Evolutionary conservation across 2,329 filamentous ascomycete species (phyloP), one percentile per base, ranked within the genome.

Genomic region (Paraconiothyrium brasiliense): DNA sequence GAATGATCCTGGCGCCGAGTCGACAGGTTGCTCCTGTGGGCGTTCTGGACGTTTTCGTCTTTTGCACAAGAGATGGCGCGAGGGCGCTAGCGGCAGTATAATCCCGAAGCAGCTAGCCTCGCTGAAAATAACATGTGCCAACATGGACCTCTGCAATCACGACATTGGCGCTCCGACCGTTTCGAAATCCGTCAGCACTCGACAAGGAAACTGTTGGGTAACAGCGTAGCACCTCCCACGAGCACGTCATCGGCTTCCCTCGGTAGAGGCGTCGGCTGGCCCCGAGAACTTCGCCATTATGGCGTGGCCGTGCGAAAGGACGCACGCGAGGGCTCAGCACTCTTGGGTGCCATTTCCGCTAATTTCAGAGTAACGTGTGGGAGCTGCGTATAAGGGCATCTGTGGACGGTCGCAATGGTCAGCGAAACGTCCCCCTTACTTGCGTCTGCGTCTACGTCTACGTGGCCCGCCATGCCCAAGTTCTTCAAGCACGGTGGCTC

Each of bases 161-260:
- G 51, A 54, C 51, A 54, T 54, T n/a, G 22, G n/a, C 35, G 51
- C 35, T 24, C 22, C 9, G 51, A 32, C 51, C 37, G 51, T 43
- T 22, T 30, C 4, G 37, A 54, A 32, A 48, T n/a, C 46, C 46
- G 46, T 48, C 46, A 16, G 20, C 22, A 13, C 35, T 35, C 51
- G 34, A 39, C 14, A 35, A 14, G 51, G 51, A 44, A 44, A 16
- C 22, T 32, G 35, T 54, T 54, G 35, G 37, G 51, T 54, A 54
- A 54, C 22, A 43, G 37, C 2, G 24, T 48, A 9, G 13, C 24
- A 30, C 10, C 11, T 11, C 24, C 46, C 22, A 20, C 24, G 11
- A 54, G 51, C 51, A 54, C 37, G 37, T 54, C 51, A 54, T 54
- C 51, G 51, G 51, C 27, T 44, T 54, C n/a, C 24, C 24, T 44